Evolutionary conservation across 768 basidiomycete species (phyloP).

Genomic region (Collybia sordida): DNA sequence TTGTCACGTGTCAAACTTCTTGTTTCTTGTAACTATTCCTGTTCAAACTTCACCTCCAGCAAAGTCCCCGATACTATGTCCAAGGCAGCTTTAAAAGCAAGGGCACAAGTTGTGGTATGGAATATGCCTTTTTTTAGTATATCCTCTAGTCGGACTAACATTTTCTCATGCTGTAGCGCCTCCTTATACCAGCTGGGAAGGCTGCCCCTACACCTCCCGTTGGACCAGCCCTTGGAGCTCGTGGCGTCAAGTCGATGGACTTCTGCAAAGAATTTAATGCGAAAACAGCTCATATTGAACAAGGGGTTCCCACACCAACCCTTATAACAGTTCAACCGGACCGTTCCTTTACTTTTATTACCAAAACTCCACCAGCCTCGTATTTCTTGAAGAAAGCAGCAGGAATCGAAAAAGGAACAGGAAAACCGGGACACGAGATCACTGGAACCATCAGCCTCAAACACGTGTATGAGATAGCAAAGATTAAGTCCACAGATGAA

Average conservation of each 20-base stretch:
- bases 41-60: constrained; percentile 1
- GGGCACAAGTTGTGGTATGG: constrained; percentile 75
- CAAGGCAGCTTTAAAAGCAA: constrained; percentile 58
- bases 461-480: constrained; percentile 98
- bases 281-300: constrained; percentile 84
- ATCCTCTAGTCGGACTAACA: constrained; percentile 5
- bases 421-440: constrained; percentile 74
- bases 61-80: constrained; percentile 49
- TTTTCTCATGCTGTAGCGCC: constrained; percentile 48
- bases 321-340: constrained; percentile 92
- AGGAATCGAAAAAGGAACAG: constrained; percentile 88
- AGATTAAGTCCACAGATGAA: constrained; percentile 91
- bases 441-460: constrained; percentile 88
- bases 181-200: constrained; percentile 90
- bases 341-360: constrained; percentile 90
- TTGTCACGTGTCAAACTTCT: background rate
- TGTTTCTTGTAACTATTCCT: constrained; percentile 1
- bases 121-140: constrained; percentile 13
- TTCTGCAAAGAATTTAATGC: constrained; percentile 99
- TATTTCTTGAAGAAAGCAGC: constrained; percentile 92
- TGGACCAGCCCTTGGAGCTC: constrained; percentile 95
- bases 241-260: constrained; percentile 99
- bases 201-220: constrained; percentile 96
- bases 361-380: constrained; percentile 86
- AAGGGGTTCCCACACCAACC: constrained; percentile 89